Percentiles rank a stretch among this genome's conserved stretches.
These are phyloP conservation scores for Coemansia sp. DNA, from an alignment of 371 early-diverging fungal genomes.

Conservation along the genomic window DNA sequence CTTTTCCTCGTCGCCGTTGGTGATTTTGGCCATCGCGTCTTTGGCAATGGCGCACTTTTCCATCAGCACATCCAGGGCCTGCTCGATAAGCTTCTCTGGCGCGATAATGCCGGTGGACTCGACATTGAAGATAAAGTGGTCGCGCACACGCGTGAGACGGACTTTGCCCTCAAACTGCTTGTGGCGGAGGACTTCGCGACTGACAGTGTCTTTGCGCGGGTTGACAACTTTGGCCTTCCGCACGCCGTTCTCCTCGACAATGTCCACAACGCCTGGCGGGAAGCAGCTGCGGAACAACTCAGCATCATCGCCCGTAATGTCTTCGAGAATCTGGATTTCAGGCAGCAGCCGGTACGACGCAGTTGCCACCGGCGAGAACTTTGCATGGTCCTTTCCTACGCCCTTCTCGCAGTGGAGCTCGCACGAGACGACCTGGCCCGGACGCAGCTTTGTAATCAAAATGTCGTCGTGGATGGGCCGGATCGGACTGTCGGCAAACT, in stretches of 20 bases:
- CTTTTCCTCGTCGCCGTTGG: constrained; percentile 15
- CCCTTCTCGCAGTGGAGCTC: constrained; percentile 93
- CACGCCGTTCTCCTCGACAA: constrained; percentile 67
- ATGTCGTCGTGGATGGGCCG: constrained; percentile 84
- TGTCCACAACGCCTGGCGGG: constrained; percentile 84
- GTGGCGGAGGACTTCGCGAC: constrained; percentile 94
- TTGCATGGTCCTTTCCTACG: constrained; percentile 95
- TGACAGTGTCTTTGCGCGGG: constrained; percentile 93
- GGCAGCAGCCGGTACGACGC: constrained; percentile 96
- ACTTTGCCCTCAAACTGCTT: constrained; percentile 91
- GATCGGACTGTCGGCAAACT: constrained; percentile 65
- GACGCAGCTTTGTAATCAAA: constrained; percentile 92
- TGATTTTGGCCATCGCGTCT: constrained; percentile 49
- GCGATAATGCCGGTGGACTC: constrained; percentile 85
- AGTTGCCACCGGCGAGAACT: constrained; percentile 98
- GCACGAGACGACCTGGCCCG: constrained; percentile 84
- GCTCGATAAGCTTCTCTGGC: constrained; percentile 74
- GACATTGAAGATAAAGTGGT: constrained; percentile 95
- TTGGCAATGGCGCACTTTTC: constrained; percentile 73
- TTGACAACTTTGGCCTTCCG: constrained; percentile 83
- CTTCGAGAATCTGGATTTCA: constrained; percentile 78
- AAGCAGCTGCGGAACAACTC: constrained; percentile 89
- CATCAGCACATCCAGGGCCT: constrained; percentile 74
- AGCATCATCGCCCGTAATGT: constrained; percentile 86
- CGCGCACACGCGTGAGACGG: constrained; percentile 81